phyloP scores from a whole-genome alignment of 352 stramenopile genomes.

The Phytopythium cucurbitacearum region DNA sequence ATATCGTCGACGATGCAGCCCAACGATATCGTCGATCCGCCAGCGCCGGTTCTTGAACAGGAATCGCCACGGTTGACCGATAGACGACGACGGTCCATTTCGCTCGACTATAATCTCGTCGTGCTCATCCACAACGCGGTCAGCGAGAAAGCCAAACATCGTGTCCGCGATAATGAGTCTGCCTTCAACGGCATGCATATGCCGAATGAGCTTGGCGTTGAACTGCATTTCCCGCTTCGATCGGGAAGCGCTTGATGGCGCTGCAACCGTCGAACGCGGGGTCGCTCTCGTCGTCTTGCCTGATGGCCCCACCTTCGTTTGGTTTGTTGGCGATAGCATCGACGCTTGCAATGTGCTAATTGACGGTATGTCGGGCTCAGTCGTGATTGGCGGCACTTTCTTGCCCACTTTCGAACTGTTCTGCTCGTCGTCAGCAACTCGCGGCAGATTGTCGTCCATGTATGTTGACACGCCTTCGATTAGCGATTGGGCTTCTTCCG shows the following conservation, averaged over 20 bases:
- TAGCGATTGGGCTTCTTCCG: slow-evolving; percentile 61
- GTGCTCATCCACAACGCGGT: slow-evolving; percentile 73
- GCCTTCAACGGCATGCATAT: slow-evolving; percentile 74
- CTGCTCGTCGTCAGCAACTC: not conserved
- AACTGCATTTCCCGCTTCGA: slow-evolving; percentile 25
- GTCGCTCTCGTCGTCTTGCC: too few relatives aligned
- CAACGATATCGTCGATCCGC: slow-evolving; percentile 69
- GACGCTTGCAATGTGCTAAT: slow-evolving; percentile 1
- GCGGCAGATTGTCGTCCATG: slow-evolving; percentile 25
- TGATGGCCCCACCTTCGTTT: slow-evolving; percentile 3
- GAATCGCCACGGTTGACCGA: slow-evolving; percentile 54
- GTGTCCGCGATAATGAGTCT: slow-evolving; percentile 49
- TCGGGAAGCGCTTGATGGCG: not conserved
- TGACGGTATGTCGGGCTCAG: too few relatives aligned
- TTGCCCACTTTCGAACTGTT: slow-evolving; percentile 2
- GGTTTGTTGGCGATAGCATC: slow-evolving; percentile 12
- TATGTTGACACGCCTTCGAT: slow-evolving; percentile 57
- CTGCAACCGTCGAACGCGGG: not conserved
- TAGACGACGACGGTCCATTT: slow-evolving; percentile 24
- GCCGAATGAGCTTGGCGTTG: slow-evolving; percentile 60
- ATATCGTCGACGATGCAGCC: slow-evolving; percentile 71
- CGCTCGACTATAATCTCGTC: slow-evolving; percentile 53
- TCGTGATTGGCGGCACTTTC: not conserved
- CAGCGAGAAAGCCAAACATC: slow-evolving; percentile 55
- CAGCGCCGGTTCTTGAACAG: slow-evolving; percentile 69